Percentiles rank a stretch among this genome's conserved stretches.
phyloP scores from a whole-genome alignment of 345 rosid species.

The Hibiscus tridactylites region DNA sequence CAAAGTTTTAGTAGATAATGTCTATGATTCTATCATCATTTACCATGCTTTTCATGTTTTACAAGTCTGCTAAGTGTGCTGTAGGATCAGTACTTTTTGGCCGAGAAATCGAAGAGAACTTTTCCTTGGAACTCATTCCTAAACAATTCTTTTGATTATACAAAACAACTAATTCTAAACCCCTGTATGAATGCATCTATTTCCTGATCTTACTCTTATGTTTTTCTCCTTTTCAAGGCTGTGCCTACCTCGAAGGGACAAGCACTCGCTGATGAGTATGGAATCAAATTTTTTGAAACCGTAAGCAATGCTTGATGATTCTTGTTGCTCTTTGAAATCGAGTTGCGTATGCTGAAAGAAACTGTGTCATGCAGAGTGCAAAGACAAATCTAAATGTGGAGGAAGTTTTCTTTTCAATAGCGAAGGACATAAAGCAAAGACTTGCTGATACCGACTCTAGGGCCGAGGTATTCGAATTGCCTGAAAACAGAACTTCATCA shows the following conservation, averaged over 20 bases:
- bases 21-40: background rate
- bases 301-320: conserved; percentile 32
- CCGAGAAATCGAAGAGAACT: background rate
- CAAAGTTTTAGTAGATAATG: background rate
- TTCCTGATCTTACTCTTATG: background rate
- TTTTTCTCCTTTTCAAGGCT: conserved; percentile 14
- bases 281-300: conserved; percentile 92
- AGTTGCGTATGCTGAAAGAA: conserved; percentile 8
- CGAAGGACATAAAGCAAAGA: conserved; percentile 88
- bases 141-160: background rate
- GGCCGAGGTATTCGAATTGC: conserved; percentile 48
- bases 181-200: background rate
- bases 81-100: background rate
- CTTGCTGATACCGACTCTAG: conserved; percentile 70
- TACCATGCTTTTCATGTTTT: background rate
- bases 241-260: conserved; percentile 95
- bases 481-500: too few species aligned
- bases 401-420: conserved; percentile 91
- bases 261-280: conserved; percentile 96
- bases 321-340: background rate
- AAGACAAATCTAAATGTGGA: conserved; percentile 92
- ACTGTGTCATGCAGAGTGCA: conserved; percentile 63
- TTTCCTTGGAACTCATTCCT: background rate
- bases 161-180: background rate
- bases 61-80: background rate